Evolutionary conservation across 768 basidiomycete genomes (phyloP), one percentile per base, ranked within the genome.

Genomic region (Naganishia randhawae): DNA sequence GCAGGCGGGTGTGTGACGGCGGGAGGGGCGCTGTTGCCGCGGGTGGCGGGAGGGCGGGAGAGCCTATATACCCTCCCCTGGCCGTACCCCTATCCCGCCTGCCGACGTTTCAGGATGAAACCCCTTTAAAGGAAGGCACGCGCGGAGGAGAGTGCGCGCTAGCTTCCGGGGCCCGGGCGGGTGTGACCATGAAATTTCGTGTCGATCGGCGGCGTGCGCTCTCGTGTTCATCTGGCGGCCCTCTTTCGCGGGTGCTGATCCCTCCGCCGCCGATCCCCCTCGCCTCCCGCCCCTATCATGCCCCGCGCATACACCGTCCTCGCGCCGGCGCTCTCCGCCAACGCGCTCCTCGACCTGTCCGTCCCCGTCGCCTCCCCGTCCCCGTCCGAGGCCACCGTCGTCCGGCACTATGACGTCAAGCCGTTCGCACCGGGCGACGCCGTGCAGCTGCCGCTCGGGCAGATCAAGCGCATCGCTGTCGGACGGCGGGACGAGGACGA

Each of bases 321-420:
- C 37, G 72, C 74, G 16, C 78, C 78, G 3, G 77, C 76, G 2
- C 65, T 77, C 3, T 71, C 75, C 52, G 75, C 78, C 14, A 76
- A 75, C 63, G 73, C 76, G 32, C 67, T 79, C 22, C 63, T 73
- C 19, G 76, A 77, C 67, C 32, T 77, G 31, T 41, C 35, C 10
- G 37, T 66, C 17, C 65, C 65, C 22, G 31, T 50, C 19, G 41
- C 50, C 13, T 61, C 57, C 7, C 37, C n/a, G 19, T 67, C 54
- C 29, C 35, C 53, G 29, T 63, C 70, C 4, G 39, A 50, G 16
- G 73, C 31, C 29, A 71, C 74, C 14, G 72, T 78, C 61, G 76
- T 79, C 52, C 65, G 72, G 42, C 73, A 78, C 51, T 70, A 77
- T 32, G 67, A 63, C 10, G 13, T 68, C 5, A 63, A 55, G 45